Base-by-base conservation (phyloP, 1,284 basidiomycete species). In the Ganoderma meredithae region DNA sequence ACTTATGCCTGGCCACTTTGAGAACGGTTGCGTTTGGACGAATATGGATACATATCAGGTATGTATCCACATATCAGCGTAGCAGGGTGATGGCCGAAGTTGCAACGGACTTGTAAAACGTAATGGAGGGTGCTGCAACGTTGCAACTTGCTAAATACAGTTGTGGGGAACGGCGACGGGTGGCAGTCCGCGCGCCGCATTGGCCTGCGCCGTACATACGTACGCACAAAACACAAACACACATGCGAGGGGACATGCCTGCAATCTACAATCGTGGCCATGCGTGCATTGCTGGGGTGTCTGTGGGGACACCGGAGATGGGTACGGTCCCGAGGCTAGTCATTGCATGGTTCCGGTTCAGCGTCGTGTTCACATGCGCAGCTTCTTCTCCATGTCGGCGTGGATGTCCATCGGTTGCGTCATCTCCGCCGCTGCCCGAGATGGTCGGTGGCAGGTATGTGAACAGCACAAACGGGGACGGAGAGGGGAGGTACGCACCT, bases 311-410 rank as follows among this genome's bases (percentile, higher is more conserved):
- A 17, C 41, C 41, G 13, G 41, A 17, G 12, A 41, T 15, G 40
- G 41, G 17, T 13, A 41, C 41, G 44, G n/a, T 36, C 6, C 36
- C 44, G 8, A n/a, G 52, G 2, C 27, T 33, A 31, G 52, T 55
- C 52, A 19, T 55, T 55, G 8, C 52, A 33, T 17, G 27, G 27
- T 31, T 31, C 27, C 3, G 25, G 52, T 17, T 53, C 27, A 4
- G 25, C 25, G 25, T 22, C 47, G 4, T 2, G 31, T 31, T 81
- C 84, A 88, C 80, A 89, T 80, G 67, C 83, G 82, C 67, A 85
- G 77, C 80, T 89, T 91, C 83, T 85, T 91, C 78, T 92, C 90
- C 87, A 94, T 91, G 63, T 92, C 90, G 36, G 83, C 81, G 77
- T 93, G 92, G 69, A 91, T 85, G 74, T 90, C 88, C 75, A 88